Conservation (phyloP, 768 basidiomycete species). For the Suillus paluster region DNA sequence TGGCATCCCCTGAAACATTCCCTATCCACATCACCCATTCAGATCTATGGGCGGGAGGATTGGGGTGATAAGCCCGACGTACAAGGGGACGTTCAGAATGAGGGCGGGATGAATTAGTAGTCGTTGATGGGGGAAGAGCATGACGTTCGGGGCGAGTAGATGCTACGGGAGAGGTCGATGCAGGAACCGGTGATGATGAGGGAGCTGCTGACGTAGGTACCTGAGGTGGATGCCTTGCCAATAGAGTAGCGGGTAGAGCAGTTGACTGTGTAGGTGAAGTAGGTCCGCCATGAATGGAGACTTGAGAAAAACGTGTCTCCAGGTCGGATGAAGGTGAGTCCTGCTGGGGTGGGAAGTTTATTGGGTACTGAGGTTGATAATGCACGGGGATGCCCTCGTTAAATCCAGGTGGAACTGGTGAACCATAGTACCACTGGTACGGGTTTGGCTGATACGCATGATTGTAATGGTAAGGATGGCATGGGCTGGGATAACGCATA, state of each 20-base stretch:
- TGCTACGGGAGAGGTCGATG: conserved; percentile 6
- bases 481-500: conserved; percentile 33
- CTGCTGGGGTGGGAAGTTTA: conserved; percentile 34
- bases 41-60: conserved; percentile 72
- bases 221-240: neutral
- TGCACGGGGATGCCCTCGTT: conserved; percentile 32
- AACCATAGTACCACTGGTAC: conserved; percentile 53
- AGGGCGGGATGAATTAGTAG: conserved; percentile 10
- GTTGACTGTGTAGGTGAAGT: conserved; percentile 11
- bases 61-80: conserved; percentile 70
- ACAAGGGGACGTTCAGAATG: conserved; percentile 34
- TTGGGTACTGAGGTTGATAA: conserved; percentile 38
- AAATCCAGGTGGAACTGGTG: conserved; percentile 27
- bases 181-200: conserved; percentile 10
- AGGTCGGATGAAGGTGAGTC: conserved; percentile 22
- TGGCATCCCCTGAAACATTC: conserved; percentile 85
- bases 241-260: conserved; percentile 4
- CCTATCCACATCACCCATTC: conserved; percentile 98
- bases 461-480: conserved; percentile 41
- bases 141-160: neutral
- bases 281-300: conserved; percentile 18
- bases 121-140: conserved; percentile 11
- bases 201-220: neutral
- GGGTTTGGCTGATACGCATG: conserved; percentile 41
- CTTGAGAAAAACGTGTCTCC: conserved; percentile 21